Conservation (phyloP, 2,329 filamentous ascomycete species). For the Penicillium polonicum region DNA sequence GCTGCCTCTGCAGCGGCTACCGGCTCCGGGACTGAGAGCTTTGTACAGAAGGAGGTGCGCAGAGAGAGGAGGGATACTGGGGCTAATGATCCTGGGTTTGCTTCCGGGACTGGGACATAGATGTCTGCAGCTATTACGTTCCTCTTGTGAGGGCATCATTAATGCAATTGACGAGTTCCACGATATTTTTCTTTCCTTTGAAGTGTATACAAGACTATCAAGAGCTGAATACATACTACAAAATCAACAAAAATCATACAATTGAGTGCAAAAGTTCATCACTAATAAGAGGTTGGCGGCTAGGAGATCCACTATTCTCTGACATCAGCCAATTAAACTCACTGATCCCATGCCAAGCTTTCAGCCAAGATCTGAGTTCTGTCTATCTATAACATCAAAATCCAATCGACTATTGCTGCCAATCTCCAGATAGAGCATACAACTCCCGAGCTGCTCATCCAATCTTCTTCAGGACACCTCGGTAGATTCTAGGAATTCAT, state of each 20-base stretch:
- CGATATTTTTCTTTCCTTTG: slow-evolving; percentile 5
- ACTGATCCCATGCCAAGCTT: not conserved
- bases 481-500: not conserved
- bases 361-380: not conserved
- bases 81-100: slow-evolving; percentile 2
- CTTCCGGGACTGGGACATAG: slow-evolving; percentile 1
- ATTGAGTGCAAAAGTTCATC: not conserved
- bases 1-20: slow-evolving; percentile 12
- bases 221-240: not conserved
- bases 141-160: not conserved
- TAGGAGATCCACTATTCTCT: no score
- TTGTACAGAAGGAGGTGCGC: slow-evolving; percentile 23
- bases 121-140: not conserved
- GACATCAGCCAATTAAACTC: not conserved
- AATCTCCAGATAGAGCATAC: not conserved
- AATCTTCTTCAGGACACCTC: not conserved
- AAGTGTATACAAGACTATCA: slow-evolving; percentile 6
- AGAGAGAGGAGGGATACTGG: slow-evolving; percentile 27
- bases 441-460: not conserved
- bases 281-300: not conserved
- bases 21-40: slow-evolving; percentile 19
- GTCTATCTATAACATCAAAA: not conserved
- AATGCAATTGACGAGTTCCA: slow-evolving; percentile 13
- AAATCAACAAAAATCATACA: not conserved
- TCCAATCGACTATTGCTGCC: not conserved